Evolutionary conservation across 805 yeast species (phyloP), one percentile per base, ranked within the genome.

Genomic region (Metschnikowia kofuensis): DNA sequence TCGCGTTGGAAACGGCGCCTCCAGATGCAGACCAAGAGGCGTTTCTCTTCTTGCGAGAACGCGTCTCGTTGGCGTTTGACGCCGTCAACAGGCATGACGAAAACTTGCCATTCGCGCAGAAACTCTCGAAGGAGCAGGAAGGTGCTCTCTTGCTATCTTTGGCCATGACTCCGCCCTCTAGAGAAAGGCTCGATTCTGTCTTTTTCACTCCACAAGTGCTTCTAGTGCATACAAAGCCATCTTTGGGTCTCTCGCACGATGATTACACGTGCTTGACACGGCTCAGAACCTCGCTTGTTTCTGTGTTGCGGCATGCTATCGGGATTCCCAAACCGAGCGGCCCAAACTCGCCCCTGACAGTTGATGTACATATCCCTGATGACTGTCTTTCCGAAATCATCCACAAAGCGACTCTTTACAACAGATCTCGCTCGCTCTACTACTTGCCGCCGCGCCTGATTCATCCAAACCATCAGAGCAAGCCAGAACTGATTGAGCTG

Each of bases 371-470:
- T 38, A 45, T 54, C n/a, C 57, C 57, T 1, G 45, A 44, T 11
- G 40, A 45, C 37, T 48, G 45, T 38, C 47, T 56, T 15, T 15
- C 43, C 5, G 50, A 50, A 6, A 42, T 54, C 42, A 43, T 56
- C 30, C 42, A 37, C 8, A 50, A 45, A 31, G 59, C 56, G n/a
- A 29, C 43, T n/a, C 40, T 40, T 7, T 48, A 52, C 32, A 40
- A 50, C 42, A 40, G 36, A 30, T 11, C 41, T 11, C 42, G 43
- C 14, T 42, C 54, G 13, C 47, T 47, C 28, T 56, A 52, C 42
- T 55, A 56, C 40, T 42, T 57, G 40, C 59, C 59, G 11, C 52
- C 52, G 9, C 51, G 61, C 29, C 21, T 14, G 10, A 45, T 16
- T 12, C 38, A 36, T 7, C 9, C 11, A 2, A 28, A 14, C 2